Percentiles rank a stretch among this genome's conserved stretches.
Conservation (phyloP, 1,284 basidiomycete species). For the Ustilago curta region DNA sequence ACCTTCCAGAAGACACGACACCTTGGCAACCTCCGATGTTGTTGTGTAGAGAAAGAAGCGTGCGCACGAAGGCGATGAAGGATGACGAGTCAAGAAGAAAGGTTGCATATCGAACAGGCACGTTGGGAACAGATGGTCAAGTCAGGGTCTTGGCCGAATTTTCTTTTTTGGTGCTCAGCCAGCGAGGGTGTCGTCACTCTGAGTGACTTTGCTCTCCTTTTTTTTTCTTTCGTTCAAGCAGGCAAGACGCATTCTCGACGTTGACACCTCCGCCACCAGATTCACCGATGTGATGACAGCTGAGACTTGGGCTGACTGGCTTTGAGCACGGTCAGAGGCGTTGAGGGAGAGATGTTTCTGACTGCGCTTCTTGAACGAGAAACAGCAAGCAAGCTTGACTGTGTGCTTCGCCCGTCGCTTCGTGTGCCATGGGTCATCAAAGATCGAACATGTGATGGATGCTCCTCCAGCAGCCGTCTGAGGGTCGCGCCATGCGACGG, state of each 20-base stretch:
- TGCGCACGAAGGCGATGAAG: no score
- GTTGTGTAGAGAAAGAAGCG: no score
- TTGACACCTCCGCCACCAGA: conserved; percentile 7
- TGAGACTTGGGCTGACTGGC: neutral
- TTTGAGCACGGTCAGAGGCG: no score
- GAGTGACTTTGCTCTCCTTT: neutral
- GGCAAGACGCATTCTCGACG: neutral
- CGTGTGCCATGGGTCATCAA: no score
- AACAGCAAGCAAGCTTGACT: no score
- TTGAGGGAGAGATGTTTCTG: no score
- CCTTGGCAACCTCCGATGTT: no score
- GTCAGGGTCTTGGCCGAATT: neutral
- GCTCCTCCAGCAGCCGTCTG: no score
- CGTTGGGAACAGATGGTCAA: neutral
- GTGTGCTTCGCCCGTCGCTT: no score
- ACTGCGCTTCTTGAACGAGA: no score
- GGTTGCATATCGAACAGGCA: neutral
- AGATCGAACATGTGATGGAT: no score
- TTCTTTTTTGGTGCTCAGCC: neutral
- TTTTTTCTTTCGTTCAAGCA: neutral
- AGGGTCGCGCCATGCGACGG: neutral
- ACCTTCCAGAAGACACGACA: no score
- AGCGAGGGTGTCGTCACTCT: conserved; percentile 5
- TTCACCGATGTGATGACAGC: neutral
- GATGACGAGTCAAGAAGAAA: neutral